Base-by-base conservation (phyloP, 345 rosid genomes). In the Mangifera indica region DNA sequence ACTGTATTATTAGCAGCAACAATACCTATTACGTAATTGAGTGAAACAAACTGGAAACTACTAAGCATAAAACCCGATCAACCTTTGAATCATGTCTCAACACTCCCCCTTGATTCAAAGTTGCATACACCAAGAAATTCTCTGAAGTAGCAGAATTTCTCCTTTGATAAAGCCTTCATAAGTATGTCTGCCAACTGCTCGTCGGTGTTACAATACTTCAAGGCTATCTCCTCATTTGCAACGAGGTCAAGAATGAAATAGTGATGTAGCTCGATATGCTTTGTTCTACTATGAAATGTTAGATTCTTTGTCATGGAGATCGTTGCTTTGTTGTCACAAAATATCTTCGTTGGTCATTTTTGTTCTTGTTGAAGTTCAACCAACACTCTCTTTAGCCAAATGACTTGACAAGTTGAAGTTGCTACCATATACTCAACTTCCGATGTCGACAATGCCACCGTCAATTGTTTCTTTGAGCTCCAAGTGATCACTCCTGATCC, bases 351-450 rank as follows among this genome's bases (percentile, higher is more conserved):
- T 6, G 65, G 20, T 1, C 13, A 9, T 42, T 45, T 2, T 37
- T 67, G 32, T 17, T 44, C 6, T 1, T 66, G 58, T 0, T 48
- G 32, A 1, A 76, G 2, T 6, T 68, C 53, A 3, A 1, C 4
- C 4, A 68, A 12, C 21, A 72, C 3, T n/a, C 44, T 67, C 7
- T 32, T 15, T 21, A 62, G 22, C 77, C 77, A 76, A 18, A 79
- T 22, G 15, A 63, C 74, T 57, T 79, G 52, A 48, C 6, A 13
- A 0, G 55, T 34, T 7, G n/a, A 5, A 25, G 72, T 37, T 2
- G 54, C n/a, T 32, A 44, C 20, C 3, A 66, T 14, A 26, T 57
- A 70, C 15, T 69, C 57, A 0, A 15, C 77, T 37, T 78, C 53
- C 0, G 13, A 7, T 0, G 34, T 24, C 0, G 29, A 62, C 2